phyloP scores from a whole-genome alignment of 768 basidiomycete species.

The Mycena amicta region DNA sequence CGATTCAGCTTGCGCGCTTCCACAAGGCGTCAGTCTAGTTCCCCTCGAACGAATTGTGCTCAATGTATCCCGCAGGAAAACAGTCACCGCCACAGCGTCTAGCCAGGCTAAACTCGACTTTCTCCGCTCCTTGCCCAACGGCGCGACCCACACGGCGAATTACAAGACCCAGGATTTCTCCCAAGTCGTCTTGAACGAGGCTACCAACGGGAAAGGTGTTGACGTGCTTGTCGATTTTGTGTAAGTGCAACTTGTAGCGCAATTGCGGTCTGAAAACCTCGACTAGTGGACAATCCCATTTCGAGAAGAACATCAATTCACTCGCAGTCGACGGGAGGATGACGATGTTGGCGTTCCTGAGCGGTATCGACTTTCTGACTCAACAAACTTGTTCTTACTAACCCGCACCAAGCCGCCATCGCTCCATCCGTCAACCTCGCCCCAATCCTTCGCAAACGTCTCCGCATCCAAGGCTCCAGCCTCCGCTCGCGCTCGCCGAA shows the following conservation, averaged over 20 bases:
- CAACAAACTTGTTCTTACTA: conserved; percentile 16
- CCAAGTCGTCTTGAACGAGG: conserved; percentile 60
- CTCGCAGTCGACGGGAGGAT: conserved; percentile 75
- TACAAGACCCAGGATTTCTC: conserved; percentile 87
- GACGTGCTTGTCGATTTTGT: conserved; percentile 88
- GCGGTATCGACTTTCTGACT: conserved; percentile 58
- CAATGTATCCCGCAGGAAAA: conserved; percentile 42
- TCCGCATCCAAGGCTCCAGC: conserved; percentile 88
- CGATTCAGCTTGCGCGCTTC: conserved; percentile 81
- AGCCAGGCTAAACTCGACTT: conserved; percentile 80
- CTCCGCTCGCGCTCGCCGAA: conserved; percentile 71
- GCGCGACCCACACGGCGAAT: conserved; percentile 78
- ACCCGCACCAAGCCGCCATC: conserved; percentile 44
- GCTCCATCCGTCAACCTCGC: conserved; percentile 57
- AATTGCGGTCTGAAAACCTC: not conserved
- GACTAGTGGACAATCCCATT: conserved; percentile 62
- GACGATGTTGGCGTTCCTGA: conserved; percentile 65
- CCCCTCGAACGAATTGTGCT: conserved; percentile 7
- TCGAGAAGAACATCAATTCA: conserved; percentile 69
- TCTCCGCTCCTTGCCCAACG: conserved; percentile 65
- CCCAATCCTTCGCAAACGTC: conserved; percentile 79
- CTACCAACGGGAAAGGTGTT: conserved; percentile 71
- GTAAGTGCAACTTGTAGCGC: conserved; percentile 1
- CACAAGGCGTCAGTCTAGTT: conserved; percentile 75
- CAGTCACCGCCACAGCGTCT: conserved; percentile 86